Evolutionary conservation across 768 basidiomycete species (phyloP).

Genomic region (Lactarius indigo): DNA sequence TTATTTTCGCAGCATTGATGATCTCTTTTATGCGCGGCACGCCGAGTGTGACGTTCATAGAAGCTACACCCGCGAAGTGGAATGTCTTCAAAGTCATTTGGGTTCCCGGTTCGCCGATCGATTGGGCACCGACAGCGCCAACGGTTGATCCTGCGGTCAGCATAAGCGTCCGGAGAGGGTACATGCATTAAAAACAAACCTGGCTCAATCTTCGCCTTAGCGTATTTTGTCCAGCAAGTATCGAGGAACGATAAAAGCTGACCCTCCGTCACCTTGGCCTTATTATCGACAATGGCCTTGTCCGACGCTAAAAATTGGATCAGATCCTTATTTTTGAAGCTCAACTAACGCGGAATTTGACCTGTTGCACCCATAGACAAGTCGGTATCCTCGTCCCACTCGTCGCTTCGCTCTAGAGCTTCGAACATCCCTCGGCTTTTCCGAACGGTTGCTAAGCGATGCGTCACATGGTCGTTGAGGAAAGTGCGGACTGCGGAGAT

Average conservation of each 20-base stretch:
- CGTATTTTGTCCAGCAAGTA: conserved; percentile 88
- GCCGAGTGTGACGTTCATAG: conserved; percentile 99
- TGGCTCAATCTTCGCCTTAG: conserved; percentile 95
- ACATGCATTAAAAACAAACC: conserved; percentile 40
- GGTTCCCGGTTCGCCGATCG: conserved; percentile 98
- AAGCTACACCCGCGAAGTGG: conserved; percentile 99
- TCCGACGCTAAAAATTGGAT: conserved; percentile 47
- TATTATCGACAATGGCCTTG: conserved; percentile 80
- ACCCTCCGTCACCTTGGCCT: conserved; percentile 77
- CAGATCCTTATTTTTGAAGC: neutral
- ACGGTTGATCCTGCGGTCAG: conserved; percentile 81
- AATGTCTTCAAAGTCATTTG: conserved; percentile 99
- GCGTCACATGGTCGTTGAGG: conserved; percentile 61
- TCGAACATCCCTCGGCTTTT: conserved; percentile 78
- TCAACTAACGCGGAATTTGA: conserved; percentile 29
- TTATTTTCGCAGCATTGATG: conserved; percentile 96
- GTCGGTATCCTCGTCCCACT: conserved; percentile 78
- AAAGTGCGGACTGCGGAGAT: conserved; percentile 66
- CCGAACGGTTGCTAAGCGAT: conserved; percentile 62
- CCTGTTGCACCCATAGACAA: conserved; percentile 71
- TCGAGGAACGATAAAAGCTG: conserved; percentile 80
- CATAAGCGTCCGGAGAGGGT: neutral
- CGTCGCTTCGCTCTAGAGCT: conserved; percentile 66
- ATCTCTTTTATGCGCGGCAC: conserved; percentile 99
- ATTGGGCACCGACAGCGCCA: conserved; percentile 97